Base-by-base conservation (phyloP, 441 rosid genomes). In the Melastoma candidum region DNA sequence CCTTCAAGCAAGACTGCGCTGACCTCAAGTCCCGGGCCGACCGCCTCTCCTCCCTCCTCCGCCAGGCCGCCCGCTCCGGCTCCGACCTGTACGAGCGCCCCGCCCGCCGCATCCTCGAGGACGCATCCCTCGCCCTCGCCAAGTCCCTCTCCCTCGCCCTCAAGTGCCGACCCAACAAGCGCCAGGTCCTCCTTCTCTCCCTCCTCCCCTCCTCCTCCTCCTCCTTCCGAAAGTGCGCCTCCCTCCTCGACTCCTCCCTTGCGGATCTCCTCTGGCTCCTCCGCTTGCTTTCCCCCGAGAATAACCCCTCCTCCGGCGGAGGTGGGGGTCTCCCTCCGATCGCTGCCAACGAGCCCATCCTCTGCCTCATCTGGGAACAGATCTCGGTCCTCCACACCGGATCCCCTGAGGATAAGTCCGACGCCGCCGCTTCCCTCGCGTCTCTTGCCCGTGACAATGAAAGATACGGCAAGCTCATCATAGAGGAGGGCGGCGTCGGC, bases 61-160 rank as follows among this genome's bases (percentile, higher is more conserved):
- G 97, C 3, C 95, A 84, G 60, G 97, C 94, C 13, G 97, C 98
- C 9, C 85, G 97, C 26, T 78, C 80, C 0, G 74, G 95, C 61
- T 76, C 88, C 11, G 97, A 85, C n/a, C 83, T 92, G 4, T 92
- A 92, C 64, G 95, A 88, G 66, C 95, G 95, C 11, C 98, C 98
- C 50, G 78, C 95, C 24, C 77, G 89, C 57, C 87, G 95, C 48
- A 85, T 88, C 74, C 66, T 84, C 25, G 90, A 82, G 48, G 94
- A 85, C 39, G 81, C 92, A 3, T 94, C 81, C 25, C 94, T 83
- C 58, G 98, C 87, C 9, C 82, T 92, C 7, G 94, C 74, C 11
- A 92, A 84, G 61, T 95, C 96, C 4, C 65, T 92, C 2, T 7
- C 79, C 11, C 73, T 92, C 62, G 95, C 78, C 7, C 68, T 73